These are phyloP conservation scores for Phytophthora niederhauseri DNA, from an alignment of 352 stramenopile species.

Conservation along the genomic window DNA sequence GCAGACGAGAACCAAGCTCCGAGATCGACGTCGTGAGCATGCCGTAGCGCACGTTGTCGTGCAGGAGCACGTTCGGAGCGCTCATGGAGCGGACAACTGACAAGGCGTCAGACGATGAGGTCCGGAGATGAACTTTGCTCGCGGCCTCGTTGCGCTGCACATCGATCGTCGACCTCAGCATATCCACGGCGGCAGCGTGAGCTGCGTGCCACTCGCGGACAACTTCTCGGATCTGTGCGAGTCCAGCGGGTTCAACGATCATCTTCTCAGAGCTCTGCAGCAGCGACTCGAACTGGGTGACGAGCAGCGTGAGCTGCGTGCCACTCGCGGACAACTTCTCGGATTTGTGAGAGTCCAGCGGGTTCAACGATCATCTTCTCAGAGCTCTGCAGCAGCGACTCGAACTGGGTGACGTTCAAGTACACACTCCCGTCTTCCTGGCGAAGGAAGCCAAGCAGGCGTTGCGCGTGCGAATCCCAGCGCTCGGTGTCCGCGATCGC, in stretches of 20 bases:
- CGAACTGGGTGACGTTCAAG: constrained; percentile 20
- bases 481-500: constrained; percentile 24
- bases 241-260: constrained; percentile 21
- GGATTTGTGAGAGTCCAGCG: constrained; percentile 28
- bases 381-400: constrained; percentile 33
- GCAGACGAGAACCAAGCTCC: constrained; percentile 16
- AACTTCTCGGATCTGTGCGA: constrained; percentile 37
- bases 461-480: constrained; percentile 36
- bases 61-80: constrained; percentile 23
- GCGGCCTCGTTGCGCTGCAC: constrained; percentile 34
- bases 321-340: constrained; percentile 38
- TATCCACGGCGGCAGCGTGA: constrained; percentile 12
- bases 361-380: constrained; percentile 34
- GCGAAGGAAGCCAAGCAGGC: constrained; percentile 21
- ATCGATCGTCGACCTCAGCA: constrained; percentile 30
- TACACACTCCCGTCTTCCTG: background rate
- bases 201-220: constrained; percentile 37
- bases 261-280: constrained; percentile 35
- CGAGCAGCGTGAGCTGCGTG: constrained; percentile 22
- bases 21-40: constrained; percentile 19
- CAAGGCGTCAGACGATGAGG: constrained; percentile 9
- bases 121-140: constrained; percentile 1
- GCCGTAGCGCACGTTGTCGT: constrained; percentile 32
- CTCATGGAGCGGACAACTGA: constrained; percentile 27
- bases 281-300: constrained; percentile 33